Evolutionary conservation across 1,139 yeast genomes (phyloP), one percentile per base, ranked within the genome.

Genomic region (Yamadazyma dendronema): DNA sequence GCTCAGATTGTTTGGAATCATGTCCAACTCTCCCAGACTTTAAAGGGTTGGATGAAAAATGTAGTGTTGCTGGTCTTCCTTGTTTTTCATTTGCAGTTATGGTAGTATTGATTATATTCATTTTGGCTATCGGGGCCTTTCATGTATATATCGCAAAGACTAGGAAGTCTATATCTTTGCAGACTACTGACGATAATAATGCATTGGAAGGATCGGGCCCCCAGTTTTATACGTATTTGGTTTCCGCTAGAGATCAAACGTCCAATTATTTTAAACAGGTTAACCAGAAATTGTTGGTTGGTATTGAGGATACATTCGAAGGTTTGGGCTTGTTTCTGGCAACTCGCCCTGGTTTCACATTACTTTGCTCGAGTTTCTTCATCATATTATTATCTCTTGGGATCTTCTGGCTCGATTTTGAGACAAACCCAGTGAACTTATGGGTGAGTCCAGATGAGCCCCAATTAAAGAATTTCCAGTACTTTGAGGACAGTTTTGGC

Each of bases 401-500:
- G 6, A 61, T 83, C 34, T 47, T 61, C 7, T 61, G 63, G 34
- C 66, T 82, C 41, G 61, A 78, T 30, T 66, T 90, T 23, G 97
- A 90, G 54, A 81, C 81, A 2, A 70, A 84, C 48, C 97, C 97
- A 0, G 77, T 85, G 1, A 77, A 81, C 44, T 65, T 92, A 28
- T 92, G 98, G 98, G 97, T 92, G 0, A 82, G 94, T 48, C 82
- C 94, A 1, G 55, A 65, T 16, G 86, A 94, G n/a, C 78, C 76
- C 4, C 89, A 89, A 12, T 82, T 73, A 42, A 66, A 74, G 31
- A 82, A 92, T 52, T 81, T 83, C 53, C 65, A 72, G 37, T 81
- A 72, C 49, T 92, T 81, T 54, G 96, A 92, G 54, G 69, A 73
- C 12, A 76, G 79, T 40, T 92, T 92, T 61, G 97, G 97, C 0